Conservation (phyloP, 2,329 filamentous ascomycete species). For the Fusarium sp. region DNA sequence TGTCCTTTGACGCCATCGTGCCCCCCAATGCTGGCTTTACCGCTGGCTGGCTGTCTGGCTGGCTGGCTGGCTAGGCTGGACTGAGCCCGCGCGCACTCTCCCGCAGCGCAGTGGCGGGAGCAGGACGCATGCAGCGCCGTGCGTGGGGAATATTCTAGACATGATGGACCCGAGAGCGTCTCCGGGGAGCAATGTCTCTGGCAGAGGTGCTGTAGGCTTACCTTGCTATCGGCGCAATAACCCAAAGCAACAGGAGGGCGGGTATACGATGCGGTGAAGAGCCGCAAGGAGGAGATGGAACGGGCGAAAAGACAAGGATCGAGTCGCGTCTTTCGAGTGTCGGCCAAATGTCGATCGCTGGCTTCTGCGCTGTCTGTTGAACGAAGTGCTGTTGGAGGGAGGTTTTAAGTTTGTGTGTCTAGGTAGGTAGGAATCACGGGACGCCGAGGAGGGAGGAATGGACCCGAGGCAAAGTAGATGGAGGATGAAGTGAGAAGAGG, state of each 20-base stretch:
- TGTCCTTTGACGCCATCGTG: slow-evolving; percentile 30
- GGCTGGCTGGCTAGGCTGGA: background rate
- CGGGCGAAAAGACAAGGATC: slow-evolving; percentile 4
- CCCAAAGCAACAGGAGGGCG: background rate
- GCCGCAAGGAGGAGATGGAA: background rate
- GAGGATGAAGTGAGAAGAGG: background rate
- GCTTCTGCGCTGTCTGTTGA: slow-evolving; percentile 5
- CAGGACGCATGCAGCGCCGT: background rate
- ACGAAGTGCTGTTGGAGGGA: background rate
- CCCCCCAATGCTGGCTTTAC: slow-evolving; percentile 8
- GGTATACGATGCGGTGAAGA: slow-evolving; percentile 6
- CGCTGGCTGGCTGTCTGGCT: background rate
- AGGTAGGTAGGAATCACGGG: background rate
- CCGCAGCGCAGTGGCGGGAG: background rate
- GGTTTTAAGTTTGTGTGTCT: background rate
- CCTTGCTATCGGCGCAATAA: slow-evolving; percentile 18
- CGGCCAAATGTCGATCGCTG: slow-evolving; percentile 32
- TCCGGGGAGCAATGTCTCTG: slow-evolving; percentile 14
- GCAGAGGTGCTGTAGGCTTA: slow-evolving; percentile 15
- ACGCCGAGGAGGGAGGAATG: background rate
- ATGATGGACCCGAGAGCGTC: background rate
- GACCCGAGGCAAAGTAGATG: background rate
- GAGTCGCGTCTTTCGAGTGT: slow-evolving; percentile 9
- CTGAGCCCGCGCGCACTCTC: background rate
- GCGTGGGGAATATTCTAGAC: slow-evolving; percentile 1